Conservation (phyloP, 169 alveolate species). For the Cryptosporidium sp. region DNA sequence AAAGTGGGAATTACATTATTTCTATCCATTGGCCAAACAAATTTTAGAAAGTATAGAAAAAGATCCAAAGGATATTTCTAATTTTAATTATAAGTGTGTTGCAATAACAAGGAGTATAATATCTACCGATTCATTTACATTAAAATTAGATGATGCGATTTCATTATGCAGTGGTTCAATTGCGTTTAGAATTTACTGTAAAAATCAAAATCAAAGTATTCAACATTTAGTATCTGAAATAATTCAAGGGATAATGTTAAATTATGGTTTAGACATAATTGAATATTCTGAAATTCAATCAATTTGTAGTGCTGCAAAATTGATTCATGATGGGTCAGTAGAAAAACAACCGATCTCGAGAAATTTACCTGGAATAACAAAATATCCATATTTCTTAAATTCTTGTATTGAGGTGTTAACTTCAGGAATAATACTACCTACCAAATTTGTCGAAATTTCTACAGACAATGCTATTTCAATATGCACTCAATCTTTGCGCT, state of each 20-base stretch:
- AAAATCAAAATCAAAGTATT: background rate
- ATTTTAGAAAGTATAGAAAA: conserved; percentile 25
- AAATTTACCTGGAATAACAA: background rate
- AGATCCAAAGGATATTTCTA: background rate
- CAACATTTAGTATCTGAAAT: conserved; percentile 60
- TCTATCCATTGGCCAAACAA: conserved; percentile 48
- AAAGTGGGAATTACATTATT: conserved; percentile 66
- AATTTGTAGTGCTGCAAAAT: conserved; percentile 18
- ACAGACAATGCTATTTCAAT: conserved; percentile 41
- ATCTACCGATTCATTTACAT: conserved; percentile 16
- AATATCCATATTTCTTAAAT: conserved; percentile 66
- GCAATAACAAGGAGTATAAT: conserved; percentile 41
- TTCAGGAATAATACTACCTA: conserved; percentile 14
- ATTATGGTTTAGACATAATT: background rate
- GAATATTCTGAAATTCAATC: conserved; percentile 6
- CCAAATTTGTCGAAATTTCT: background rate
- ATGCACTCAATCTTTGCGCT: conserved; percentile 48
- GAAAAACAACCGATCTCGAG: conserved; percentile 41
- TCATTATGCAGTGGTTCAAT: conserved; percentile 69
- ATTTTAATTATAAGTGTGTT: conserved; percentile 46
- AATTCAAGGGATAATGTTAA: conserved; percentile 17
- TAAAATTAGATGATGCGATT: conserved; percentile 55
- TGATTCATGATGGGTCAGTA: conserved; percentile 8
- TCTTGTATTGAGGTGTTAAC: conserved; percentile 45
- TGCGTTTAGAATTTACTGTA: conserved; percentile 33